These are phyloP conservation scores for Colletotrichum phormii DNA, from an alignment of 2,329 filamentous ascomycete species.

Conservation along the genomic window DNA sequence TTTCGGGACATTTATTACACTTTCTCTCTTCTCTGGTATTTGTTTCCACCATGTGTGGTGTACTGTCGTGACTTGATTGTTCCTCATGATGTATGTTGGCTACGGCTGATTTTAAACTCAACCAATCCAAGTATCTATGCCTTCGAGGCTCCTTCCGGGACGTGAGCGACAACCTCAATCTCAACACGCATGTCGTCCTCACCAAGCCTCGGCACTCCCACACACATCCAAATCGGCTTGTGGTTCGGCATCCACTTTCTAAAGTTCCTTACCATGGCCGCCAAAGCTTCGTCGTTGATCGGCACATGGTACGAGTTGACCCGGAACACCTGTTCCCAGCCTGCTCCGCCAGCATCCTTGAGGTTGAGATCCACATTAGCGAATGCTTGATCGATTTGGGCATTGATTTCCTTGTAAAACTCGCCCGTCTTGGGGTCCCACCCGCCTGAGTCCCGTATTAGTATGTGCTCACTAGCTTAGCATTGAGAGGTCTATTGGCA, in stretches of 20 bases:
- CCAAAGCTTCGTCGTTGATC: constrained; percentile 52
- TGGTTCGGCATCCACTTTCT: constrained; percentile 64
- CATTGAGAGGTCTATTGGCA: too few species aligned
- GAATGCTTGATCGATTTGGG: constrained; percentile 65
- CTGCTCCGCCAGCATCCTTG: constrained; percentile 63
- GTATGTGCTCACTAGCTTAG: too few species aligned
- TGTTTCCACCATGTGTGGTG: too few species aligned
- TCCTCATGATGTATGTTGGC: background rate
- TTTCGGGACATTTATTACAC: background rate
- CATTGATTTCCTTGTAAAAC: constrained; percentile 51
- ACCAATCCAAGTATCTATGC: background rate
- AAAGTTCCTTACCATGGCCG: constrained; percentile 58
- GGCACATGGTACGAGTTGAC: constrained; percentile 59
- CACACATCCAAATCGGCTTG: constrained; percentile 63
- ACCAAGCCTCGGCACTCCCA: constrained; percentile 62
- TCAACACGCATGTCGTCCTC: constrained; percentile 66
- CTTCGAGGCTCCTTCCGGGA: constrained; percentile 48
- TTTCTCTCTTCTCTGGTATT: background rate
- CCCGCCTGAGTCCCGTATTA: constrained; percentile 41
- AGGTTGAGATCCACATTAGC: constrained; percentile 65
- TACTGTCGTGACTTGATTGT: background rate
- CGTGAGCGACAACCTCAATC: constrained; percentile 66
- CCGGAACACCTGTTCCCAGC: constrained; percentile 65
- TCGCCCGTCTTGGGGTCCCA: constrained; percentile 45
- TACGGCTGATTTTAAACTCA: too few species aligned